These are phyloP conservation scores for Suillus discolor DNA, from an alignment of 768 basidiomycete species.

Conservation along the genomic window DNA sequence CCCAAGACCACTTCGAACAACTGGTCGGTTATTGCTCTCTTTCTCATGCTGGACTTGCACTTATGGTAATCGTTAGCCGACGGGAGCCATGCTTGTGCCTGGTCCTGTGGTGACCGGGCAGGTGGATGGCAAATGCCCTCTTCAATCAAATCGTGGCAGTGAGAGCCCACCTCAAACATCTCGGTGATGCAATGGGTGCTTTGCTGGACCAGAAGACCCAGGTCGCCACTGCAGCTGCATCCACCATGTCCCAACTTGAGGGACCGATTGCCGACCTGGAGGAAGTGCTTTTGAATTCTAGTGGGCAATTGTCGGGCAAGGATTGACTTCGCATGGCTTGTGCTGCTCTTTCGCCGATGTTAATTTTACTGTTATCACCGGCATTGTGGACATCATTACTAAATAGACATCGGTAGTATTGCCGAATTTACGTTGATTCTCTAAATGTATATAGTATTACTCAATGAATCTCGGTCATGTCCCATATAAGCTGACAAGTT, in stretches of 20 bases:
- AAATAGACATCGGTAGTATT: neutral
- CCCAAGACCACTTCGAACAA: neutral
- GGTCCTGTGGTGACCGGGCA: neutral
- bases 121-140: neutral
- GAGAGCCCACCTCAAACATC: neutral
- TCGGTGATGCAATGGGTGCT: neutral
- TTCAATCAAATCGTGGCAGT: neutral
- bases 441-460: too few species aligned
- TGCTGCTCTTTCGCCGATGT: neutral
- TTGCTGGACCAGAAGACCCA: neutral
- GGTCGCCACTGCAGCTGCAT: neutral
- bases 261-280: neutral
- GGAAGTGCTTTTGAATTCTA: neutral
- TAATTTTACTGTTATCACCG: neutral
- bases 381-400: neutral
- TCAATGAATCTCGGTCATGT: too few species aligned
- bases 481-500: too few species aligned
- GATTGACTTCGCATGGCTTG: fast-evolving
- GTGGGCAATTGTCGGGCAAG: fast-evolving
- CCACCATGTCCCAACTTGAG: neutral
- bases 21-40: neutral
- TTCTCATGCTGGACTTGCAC: neutral
- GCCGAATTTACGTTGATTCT: too few species aligned
- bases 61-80: neutral
- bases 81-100: neutral